phyloP scores from a whole-genome alignment of 1,284 basidiomycete species.

The Pseudozyma tsukubaensis region DNA sequence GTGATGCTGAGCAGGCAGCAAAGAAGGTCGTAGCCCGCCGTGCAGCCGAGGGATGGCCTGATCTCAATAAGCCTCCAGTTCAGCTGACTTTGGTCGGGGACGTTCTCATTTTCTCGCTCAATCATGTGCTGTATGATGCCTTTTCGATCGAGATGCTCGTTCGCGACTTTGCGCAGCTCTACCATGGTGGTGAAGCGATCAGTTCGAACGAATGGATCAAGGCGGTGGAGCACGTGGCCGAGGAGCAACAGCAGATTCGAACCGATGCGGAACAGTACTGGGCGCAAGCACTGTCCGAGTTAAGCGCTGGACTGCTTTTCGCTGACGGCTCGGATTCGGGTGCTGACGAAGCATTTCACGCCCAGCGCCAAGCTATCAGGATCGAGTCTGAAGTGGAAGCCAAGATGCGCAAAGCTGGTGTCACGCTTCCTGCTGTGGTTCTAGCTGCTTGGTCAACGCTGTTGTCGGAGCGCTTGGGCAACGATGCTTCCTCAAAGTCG shows the following conservation, averaged over 20 bases:
- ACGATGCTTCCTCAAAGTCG: not conserved
- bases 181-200: slow-evolving; percentile 18
- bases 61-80: slow-evolving; percentile 24
- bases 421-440: slow-evolving; percentile 36
- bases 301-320: slow-evolving; percentile 14
- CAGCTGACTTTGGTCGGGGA: slow-evolving; percentile 38
- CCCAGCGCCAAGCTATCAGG: slow-evolving; percentile 9
- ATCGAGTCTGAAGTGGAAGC: slow-evolving; percentile 10
- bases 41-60: slow-evolving; percentile 30
- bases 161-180: slow-evolving; percentile 49
- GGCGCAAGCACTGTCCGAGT: slow-evolving; percentile 14
- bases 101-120: slow-evolving; percentile 55
- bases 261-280: slow-evolving; percentile 29
- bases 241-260: slow-evolving; percentile 11
- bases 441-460: slow-evolving; percentile 52
- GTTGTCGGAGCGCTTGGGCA: slow-evolving; percentile 14
- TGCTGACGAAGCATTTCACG: slow-evolving; percentile 17
- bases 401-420: slow-evolving; percentile 26
- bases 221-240: slow-evolving; percentile 24
- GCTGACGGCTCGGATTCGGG: not conserved
- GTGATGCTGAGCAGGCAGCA: slow-evolving; percentile 1
- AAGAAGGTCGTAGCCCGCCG: slow-evolving; percentile 16
- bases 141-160: slow-evolving; percentile 58
- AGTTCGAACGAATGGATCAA: slow-evolving; percentile 28
- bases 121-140: slow-evolving; percentile 66